Evolutionary conservation across 1,284 basidiomycete species (phyloP), one percentile per base, ranked within the genome.

Genomic region (Ganoderma boninense): DNA sequence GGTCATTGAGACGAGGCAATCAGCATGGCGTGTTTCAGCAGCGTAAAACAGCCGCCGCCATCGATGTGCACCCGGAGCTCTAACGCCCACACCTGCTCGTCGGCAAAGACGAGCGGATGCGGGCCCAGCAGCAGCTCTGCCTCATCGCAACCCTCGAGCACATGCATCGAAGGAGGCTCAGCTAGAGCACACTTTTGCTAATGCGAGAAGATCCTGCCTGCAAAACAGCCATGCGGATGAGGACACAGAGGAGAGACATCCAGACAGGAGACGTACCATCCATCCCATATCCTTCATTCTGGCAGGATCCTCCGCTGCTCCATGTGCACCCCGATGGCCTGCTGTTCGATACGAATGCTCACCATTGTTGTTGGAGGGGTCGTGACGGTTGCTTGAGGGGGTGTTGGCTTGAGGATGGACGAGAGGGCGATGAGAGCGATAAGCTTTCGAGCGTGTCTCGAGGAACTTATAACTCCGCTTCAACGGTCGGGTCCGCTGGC

Each of bases 1-100:
- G 92, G 92, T 95, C 93, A 95, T 95, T 89, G 93, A 95, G 93
- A 90, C 92, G 90, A 90, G 86, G 80, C 71, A 75, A 82, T 92
- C 82, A 92, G 87, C 86, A 84, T 83, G 79, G 77, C 77, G 43
- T 75, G 69, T 80, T 75, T n/a, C 43, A 78, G 79, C 77, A 77
- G 69, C 72, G 79, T 72, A 71, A 77, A 76, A 16, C 79, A 78
- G 79, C 80, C 80, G 79, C 78, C 79, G 83, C 82, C 75, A 70
- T 74, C 73, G 75, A 77, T 72, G 77, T 81, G 81, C 79, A 84
- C 86, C 85, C 89, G 90, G 91, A 92, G 91, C 91, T 92, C 91
- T 92, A 92, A 83, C 82, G 87, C 73, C 77, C 71, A 61, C 78
- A 73, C 73, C 74, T 49, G 64, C 74, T 43, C 52, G 75, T 57